Base-by-base conservation (phyloP, 306 rosid species). In the Sesbania bispinosa region DNA sequence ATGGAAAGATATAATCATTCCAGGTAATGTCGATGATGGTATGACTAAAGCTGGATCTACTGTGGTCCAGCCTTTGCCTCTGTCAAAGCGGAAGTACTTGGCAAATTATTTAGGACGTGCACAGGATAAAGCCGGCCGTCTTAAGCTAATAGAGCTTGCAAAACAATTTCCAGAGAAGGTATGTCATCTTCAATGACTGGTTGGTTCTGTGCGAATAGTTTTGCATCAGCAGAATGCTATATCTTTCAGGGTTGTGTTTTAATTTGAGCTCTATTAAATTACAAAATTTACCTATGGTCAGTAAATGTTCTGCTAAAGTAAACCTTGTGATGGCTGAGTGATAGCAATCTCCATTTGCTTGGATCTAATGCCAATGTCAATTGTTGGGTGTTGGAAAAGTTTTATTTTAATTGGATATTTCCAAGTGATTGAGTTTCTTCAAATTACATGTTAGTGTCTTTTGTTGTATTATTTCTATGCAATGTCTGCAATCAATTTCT, bases 51-150 rank as follows among this genome's bases (percentile, higher is more conserved):
- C 52, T 61, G 82, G 76, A 36, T 71, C 71, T 54, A 65, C 79
- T 18, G 55, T 81, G 33, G 85, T 88, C 76, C 86, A 81, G 64
- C 96, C 97, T 73, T 73, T 91, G 77, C 96, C 97, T 67, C 64
- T 94, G 69, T 75, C 95, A 41, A 94, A 91, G 80, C 73, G 97
- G 77, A 89, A 89, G 84, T 85, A 82, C 77, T 58, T 94, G 60
- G 99, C 96, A 62, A 94, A 89, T 77, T 94, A 87, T 82, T 87
- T 91, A 80, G 99, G 99, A 35, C 99, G 99, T 46, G 96, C 92
- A 27, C 99, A 94, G 79, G 96, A 96, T 83, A 94, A 94, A 77
- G 88, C 79, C 48, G 96, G 97, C 10, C 92, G 99, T 69, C 89
- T 88, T 79, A 75, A 85, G 85, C 83, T 94, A 80, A 85, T 94